phyloP scores from a whole-genome alignment of 805 yeast genomes.

The Yamadazyma phyllophila region DNA sequence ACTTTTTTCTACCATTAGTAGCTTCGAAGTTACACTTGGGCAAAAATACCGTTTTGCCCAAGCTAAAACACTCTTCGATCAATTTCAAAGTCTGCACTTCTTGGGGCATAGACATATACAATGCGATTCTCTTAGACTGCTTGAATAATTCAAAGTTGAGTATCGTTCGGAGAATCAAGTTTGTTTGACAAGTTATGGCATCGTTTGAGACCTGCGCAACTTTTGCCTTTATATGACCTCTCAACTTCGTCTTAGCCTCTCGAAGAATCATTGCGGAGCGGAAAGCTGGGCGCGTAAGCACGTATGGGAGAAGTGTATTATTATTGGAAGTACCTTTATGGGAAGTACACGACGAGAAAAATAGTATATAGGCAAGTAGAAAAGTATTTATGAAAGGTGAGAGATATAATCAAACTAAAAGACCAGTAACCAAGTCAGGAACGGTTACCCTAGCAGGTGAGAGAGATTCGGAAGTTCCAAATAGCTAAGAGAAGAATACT shows the following conservation, averaged over 20 bases:
- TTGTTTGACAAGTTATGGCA: conserved; percentile 25
- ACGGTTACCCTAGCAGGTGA: too few species aligned
- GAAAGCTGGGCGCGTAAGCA: too few species aligned
- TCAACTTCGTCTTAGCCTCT: conserved; percentile 24
- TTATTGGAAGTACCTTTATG: too few species aligned
- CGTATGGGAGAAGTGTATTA: too few species aligned
- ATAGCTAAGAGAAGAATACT: too few species aligned
- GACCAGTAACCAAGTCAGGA: too few species aligned
- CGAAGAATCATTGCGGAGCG: conserved; percentile 5
- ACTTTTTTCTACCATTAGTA: conserved; percentile 28
- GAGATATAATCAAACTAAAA: too few species aligned
- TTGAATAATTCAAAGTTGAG: conserved; percentile 33
- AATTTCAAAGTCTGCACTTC: conserved; percentile 65
- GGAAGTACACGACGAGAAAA: too few species aligned
- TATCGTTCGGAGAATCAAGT: conserved; percentile 19
- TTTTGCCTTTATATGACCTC: conserved; percentile 23
- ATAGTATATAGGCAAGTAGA: too few species aligned
- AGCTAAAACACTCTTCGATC: conserved; percentile 49
- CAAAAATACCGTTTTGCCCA: conserved; percentile 52
- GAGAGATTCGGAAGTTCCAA: too few species aligned
- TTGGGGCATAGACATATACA: conserved; percentile 74
- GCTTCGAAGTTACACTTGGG: conserved; percentile 48
- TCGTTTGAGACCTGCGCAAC: conserved; percentile 17
- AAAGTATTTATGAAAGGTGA: too few species aligned
- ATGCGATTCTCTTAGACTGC: conserved; percentile 50